A percentile compares a stretch with the other conserved stretches of the same genome.
phyloP scores from a whole-genome alignment of 2,329 filamentous ascomycete species.

The Ciborinia camelliae region DNA sequence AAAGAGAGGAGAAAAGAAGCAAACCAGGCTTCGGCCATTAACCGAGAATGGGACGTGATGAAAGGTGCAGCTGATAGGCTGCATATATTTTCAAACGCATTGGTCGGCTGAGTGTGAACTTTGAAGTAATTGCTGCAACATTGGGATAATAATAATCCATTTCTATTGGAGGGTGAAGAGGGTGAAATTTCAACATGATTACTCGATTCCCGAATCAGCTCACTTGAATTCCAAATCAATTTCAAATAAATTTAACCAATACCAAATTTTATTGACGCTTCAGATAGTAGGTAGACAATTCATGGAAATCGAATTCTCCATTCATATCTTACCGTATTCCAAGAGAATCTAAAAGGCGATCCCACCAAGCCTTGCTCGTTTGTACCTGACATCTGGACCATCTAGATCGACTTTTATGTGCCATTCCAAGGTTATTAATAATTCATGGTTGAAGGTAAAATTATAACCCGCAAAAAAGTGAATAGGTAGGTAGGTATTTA shows the following conservation, averaged over 20 bases:
- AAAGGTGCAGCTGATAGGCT: constrained; percentile 14
- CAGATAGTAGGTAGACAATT: background rate
- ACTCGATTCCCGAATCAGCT: constrained; percentile 15
- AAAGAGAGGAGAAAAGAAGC: background rate
- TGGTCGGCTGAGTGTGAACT: background rate
- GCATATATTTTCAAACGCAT: constrained; percentile 1
- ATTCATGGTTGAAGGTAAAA: constrained; percentile 13
- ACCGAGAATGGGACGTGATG: background rate
- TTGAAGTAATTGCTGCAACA: constrained; percentile 5
- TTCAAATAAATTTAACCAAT: constrained; percentile 5
- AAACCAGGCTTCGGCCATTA: background rate
- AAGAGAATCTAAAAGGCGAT: constrained; percentile 2
- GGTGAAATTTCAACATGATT: background rate
- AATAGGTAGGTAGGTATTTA: too few relatives aligned
- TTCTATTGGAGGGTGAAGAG: constrained; percentile 12
- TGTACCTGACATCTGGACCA: constrained; percentile 20
- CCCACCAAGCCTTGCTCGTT: constrained; percentile 6
- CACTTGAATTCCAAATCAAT: background rate
- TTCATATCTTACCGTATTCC: constrained; percentile 17
- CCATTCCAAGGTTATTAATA: too few relatives aligned
- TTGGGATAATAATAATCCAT: constrained; percentile 10
- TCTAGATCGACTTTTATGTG: background rate
- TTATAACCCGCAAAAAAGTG: background rate
- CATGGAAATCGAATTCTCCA: constrained; percentile 5
- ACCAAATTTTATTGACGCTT: background rate